Percentiles rank a stretch among this genome's conserved stretches.
Conservation (phyloP, 169 alveolate genomes). For the Cryptosporidium felis region DNA sequence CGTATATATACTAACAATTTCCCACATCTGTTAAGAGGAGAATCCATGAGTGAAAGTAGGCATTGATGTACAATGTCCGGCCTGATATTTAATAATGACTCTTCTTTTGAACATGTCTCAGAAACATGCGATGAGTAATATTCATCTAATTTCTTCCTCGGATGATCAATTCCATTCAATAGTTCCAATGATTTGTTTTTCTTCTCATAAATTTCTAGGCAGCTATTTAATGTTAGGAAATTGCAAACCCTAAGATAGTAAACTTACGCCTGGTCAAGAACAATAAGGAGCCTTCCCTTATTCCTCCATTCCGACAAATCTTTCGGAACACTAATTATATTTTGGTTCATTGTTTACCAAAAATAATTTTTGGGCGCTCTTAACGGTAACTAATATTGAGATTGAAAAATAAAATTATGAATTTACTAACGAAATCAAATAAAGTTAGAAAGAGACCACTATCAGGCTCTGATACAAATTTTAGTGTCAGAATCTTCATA, state of each 20-base stretch:
- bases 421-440: not conserved
- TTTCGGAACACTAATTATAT: constrained; percentile 47
- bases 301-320: constrained; percentile 37
- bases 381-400: not conserved
- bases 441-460: constrained; percentile 30
- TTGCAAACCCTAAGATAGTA: no score
- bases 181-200: constrained; percentile 51
- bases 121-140: not conserved
- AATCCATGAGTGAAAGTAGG: constrained; percentile 83
- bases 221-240: constrained; percentile 33
- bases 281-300: constrained; percentile 1
- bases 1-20: constrained; percentile 81
- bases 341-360: constrained; percentile 42
- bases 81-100: constrained; percentile 80
- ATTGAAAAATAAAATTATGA: not conserved
- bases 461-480: not conserved
- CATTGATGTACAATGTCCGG: constrained; percentile 90
- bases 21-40: constrained; percentile 83
- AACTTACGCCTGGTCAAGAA: constrained; percentile 70
- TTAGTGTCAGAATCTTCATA: not conserved
- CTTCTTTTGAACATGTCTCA: constrained; percentile 39
- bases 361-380: constrained; percentile 30
- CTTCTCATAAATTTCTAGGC: constrained; percentile 26
- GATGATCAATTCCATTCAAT: constrained; percentile 72
- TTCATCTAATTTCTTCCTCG: constrained; percentile 41